Evolutionary conservation across 1,139 yeast genomes (phyloP).

Genomic region (Groenewaldozyma auringiensis): DNA sequence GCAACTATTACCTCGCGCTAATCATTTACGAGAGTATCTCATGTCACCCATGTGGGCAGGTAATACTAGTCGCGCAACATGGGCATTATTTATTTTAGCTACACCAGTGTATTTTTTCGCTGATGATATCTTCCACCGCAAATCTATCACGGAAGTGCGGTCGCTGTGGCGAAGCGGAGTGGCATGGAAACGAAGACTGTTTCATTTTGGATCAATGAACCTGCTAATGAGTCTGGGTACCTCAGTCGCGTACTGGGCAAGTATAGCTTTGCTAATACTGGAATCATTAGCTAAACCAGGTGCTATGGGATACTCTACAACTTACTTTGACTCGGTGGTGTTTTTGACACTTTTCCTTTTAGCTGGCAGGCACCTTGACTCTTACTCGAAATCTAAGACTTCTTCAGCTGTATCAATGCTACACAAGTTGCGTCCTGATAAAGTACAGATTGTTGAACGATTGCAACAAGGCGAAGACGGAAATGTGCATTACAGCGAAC

Average conservation of each 20-base stretch:
- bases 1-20: constrained; percentile 46
- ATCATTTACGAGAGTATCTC: constrained; percentile 45
- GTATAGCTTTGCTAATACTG: constrained; percentile 49
- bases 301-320: constrained; percentile 44
- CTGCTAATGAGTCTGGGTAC: constrained; percentile 67
- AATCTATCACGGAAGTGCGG: constrained; percentile 52
- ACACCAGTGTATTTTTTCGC: constrained; percentile 72
- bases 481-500: constrained; percentile 23
- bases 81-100: constrained; percentile 57
- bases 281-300: constrained; percentile 36
- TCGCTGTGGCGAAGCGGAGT: constrained; percentile 52
- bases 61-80: constrained; percentile 51
- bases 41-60: constrained; percentile 61
- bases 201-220: constrained; percentile 73
- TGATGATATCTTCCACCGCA: constrained; percentile 63
- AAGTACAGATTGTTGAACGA: constrained; percentile 43
- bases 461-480: constrained; percentile 17
- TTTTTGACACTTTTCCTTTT: constrained; percentile 63
- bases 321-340: constrained; percentile 73
- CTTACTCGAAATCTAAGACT: constrained; percentile 57
- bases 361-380: constrained; percentile 62
- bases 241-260: constrained; percentile 60
- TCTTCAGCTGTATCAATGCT: constrained; percentile 56
- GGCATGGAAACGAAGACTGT: constrained; percentile 48
- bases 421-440: constrained; percentile 42